These are phyloP conservation scores for Penicillium corylophilum DNA, from an alignment of 2,329 filamentous ascomycete species.

Conservation along the genomic window DNA sequence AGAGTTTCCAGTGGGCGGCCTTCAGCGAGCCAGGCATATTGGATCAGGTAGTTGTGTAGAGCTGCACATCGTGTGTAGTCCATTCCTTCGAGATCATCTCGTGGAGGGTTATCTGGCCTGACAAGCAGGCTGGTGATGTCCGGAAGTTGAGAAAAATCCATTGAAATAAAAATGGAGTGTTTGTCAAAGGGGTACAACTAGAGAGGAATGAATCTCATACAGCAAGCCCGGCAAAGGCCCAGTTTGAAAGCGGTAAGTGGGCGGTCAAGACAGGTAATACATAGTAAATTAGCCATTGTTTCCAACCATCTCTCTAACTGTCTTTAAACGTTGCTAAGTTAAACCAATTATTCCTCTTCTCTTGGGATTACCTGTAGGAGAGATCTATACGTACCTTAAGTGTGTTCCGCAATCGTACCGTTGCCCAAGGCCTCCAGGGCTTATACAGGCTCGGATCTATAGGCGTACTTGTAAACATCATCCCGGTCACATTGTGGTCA, in stretches of 20 bases:
- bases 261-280: conserved; percentile 2
- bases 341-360: conserved; percentile 1
- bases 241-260: conserved; percentile 1
- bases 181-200: conserved; percentile 7
- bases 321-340: conserved; percentile 2
- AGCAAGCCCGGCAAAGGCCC: conserved; percentile 1
- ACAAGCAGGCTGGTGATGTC: conserved; percentile 24
- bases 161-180: conserved; percentile 9
- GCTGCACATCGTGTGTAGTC: conserved; percentile 31
- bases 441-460: too few relatives aligned
- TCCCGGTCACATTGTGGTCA: too few relatives aligned
- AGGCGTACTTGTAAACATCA: too few relatives aligned
- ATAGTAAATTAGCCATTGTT: conserved; percentile 2
- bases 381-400: conserved; percentile 1
- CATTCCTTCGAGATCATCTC: conserved; percentile 23
- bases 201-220: conserved; percentile 4
- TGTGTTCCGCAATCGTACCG: conserved; percentile 3
- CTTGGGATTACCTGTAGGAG: conserved; percentile 3
- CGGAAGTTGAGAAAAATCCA: conserved; percentile 17
- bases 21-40: conserved; percentile 28
- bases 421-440: conserved; percentile 1
- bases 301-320: conserved; percentile 3
- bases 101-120: conserved; percentile 26
- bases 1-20: conserved; percentile 19
- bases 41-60: conserved; percentile 34